These are phyloP conservation scores for Aurifilum marmelostoma DNA, from an alignment of 2,329 filamentous ascomycete genomes.

Conservation along the genomic window DNA sequence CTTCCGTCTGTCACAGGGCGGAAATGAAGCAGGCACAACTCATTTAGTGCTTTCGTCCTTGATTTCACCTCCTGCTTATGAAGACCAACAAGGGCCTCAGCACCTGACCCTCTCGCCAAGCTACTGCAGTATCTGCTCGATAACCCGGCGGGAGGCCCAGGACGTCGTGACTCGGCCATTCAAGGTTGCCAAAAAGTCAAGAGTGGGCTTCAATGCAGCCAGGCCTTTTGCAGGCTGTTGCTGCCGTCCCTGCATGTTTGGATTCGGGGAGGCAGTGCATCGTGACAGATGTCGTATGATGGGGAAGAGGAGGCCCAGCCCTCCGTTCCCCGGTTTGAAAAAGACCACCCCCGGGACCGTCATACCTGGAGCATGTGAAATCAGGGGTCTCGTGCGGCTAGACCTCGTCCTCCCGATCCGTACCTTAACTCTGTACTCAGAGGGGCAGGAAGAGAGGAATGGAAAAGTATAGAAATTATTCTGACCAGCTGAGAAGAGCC, in stretches of 20 bases:
- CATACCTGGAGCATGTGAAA: background rate
- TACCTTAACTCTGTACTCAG: background rate
- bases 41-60: too few relatives aligned
- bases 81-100: background rate
- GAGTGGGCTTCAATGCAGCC: background rate
- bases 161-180: background rate
- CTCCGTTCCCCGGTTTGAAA: slow-evolving; percentile 3
- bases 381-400: background rate
- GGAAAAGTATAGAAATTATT: too few relatives aligned
- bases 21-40: too few relatives aligned
- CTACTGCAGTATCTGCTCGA: background rate
- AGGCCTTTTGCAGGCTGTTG: background rate
- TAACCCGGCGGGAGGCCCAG: background rate
- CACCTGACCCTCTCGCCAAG: background rate
- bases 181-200: background rate
- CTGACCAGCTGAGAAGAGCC: background rate
- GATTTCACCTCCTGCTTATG: too few relatives aligned
- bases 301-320: background rate
- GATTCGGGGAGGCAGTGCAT: background rate
- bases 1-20: background rate
- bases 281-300: background rate
- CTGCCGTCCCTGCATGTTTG: background rate
- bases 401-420: background rate
- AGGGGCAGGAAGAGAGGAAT: background rate
- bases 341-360: background rate